Evolutionary conservation across 495 filamentous ascomycete genomes (phyloP).

Genomic region (Penicillium bovifimosum): DNA sequence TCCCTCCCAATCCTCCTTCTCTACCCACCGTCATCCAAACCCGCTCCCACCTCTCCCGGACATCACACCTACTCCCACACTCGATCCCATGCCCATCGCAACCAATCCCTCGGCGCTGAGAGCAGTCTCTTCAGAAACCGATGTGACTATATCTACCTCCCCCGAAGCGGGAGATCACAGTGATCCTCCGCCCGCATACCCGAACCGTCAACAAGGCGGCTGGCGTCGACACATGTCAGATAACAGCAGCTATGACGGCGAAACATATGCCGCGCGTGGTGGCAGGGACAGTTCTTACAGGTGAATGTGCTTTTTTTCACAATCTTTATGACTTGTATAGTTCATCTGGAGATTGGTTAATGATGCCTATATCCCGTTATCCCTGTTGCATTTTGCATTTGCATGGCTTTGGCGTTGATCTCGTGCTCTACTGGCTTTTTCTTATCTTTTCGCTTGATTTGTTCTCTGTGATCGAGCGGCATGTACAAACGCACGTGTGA

Average conservation of each 20-base stretch:
- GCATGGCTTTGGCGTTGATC: slow-evolving; percentile 1
- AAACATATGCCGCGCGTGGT: slow-evolving; percentile 4
- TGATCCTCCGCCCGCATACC: slow-evolving; percentile 10
- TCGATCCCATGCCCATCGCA: background rate
- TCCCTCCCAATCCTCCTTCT: slow-evolving; percentile 24
- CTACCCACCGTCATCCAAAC: slow-evolving; percentile 25
- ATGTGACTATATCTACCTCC: slow-evolving; percentile 19
- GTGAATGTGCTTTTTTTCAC: slow-evolving; percentile 2
- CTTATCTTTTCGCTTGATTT: background rate
- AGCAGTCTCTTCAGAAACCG: slow-evolving; percentile 16
- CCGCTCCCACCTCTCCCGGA: slow-evolving; percentile 29
- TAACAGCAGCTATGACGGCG: slow-evolving; percentile 16
- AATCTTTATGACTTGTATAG: background rate
- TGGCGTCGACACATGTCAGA: slow-evolving; percentile 32
- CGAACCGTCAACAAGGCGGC: slow-evolving; percentile 23
- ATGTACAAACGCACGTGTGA: slow-evolving; percentile 6
- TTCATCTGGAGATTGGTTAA: background rate
- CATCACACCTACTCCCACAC: slow-evolving; percentile 7
- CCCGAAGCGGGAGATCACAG: slow-evolving; percentile 6
- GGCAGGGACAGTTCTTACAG: slow-evolving; percentile 18
- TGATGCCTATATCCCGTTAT: background rate
- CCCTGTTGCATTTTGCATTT: background rate
- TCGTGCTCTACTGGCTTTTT: slow-evolving; percentile 1
- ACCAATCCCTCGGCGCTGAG: slow-evolving; percentile 9
- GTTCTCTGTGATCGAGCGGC: background rate